These are phyloP conservation scores for Mortierella sp. DNA, from an alignment of 371 early-diverging fungal genomes.

Conservation along the genomic window DNA sequence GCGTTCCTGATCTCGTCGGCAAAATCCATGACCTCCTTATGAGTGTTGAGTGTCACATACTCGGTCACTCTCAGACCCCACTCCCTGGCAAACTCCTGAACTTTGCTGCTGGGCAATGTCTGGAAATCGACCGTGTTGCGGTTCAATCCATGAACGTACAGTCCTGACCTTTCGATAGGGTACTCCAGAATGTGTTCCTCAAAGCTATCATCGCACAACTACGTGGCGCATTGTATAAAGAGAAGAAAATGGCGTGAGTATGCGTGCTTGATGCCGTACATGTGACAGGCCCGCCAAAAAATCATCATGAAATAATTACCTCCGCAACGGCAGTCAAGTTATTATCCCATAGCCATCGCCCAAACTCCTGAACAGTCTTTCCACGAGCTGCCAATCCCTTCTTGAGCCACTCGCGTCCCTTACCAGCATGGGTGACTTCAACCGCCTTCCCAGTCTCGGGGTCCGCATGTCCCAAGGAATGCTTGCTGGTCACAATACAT, in stretches of 20 bases:
- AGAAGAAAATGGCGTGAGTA: background rate
- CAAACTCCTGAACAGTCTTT: constrained; percentile 76
- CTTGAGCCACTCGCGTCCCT: constrained; percentile 86
- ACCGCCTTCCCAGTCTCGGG: constrained; percentile 33
- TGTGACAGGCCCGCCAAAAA: background rate
- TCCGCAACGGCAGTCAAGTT: constrained; percentile 90
- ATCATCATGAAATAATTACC: constrained; percentile 58
- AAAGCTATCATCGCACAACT: constrained; percentile 95
- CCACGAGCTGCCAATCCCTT: constrained; percentile 72
- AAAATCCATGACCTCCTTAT: constrained; percentile 72
- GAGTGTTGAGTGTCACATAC: constrained; percentile 56
- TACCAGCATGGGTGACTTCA: constrained; percentile 68
- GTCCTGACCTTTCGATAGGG: constrained; percentile 79
- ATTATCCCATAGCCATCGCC: constrained; percentile 75
- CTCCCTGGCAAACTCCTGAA: constrained; percentile 72
- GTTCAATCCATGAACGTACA: constrained; percentile 95
- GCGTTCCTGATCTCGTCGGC: constrained; percentile 74
- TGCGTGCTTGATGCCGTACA: background rate
- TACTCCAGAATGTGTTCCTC: constrained; percentile 96
- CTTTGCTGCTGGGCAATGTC: constrained; percentile 76
- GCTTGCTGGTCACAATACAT: constrained; percentile 94
- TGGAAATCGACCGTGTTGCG: constrained; percentile 79
- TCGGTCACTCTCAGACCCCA: constrained; percentile 84
- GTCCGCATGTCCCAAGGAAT: constrained; percentile 65
- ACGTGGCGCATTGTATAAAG: constrained; percentile 16